These are phyloP conservation scores for Phytopythium chamaehyphon DNA, from an alignment of 352 stramenopile genomes.

Conservation along the genomic window DNA sequence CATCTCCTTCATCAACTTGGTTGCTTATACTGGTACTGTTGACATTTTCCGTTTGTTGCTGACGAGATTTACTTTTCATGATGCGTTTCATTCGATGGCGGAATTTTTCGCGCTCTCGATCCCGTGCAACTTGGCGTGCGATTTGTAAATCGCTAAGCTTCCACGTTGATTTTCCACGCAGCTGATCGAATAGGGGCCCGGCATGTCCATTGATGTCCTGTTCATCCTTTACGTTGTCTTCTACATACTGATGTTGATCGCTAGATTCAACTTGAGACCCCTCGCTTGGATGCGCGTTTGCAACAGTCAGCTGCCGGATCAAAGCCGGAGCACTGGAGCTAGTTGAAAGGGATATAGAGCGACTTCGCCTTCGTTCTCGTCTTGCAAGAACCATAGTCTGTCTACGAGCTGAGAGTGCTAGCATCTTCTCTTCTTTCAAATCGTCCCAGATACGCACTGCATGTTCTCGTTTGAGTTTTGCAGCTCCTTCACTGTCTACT, in stretches of 20 bases:
- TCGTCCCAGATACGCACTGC: constrained; percentile 53
- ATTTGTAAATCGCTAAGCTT: constrained; percentile 72
- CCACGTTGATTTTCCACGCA: constrained; percentile 64
- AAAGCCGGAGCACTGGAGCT: constrained; percentile 28
- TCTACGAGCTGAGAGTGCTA: constrained; percentile 15
- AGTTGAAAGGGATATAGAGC: neutral
- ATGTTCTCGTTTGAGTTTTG: constrained; percentile 38
- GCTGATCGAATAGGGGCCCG: constrained; percentile 55
- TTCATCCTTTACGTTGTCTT: neutral
- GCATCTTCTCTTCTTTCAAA: constrained; percentile 49
- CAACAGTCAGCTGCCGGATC: neutral
- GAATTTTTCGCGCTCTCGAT: constrained; percentile 61
- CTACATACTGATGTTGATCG: neutral
- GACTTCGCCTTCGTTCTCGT: constrained; percentile 17
- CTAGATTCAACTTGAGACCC: neutral
- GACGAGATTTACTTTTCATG: constrained; percentile 38
- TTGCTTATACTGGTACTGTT: constrained; percentile 8
- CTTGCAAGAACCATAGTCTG: constrained; percentile 17
- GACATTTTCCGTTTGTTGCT: constrained; percentile 12
- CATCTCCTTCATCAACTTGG: constrained; percentile 9
- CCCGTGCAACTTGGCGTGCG: constrained; percentile 59
- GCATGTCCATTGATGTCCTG: constrained; percentile 12
- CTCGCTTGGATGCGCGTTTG: neutral
- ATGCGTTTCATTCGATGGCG: constrained; percentile 69
- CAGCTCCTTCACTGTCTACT: constrained; percentile 33